Conservation (phyloP, 495 filamentous ascomycete species). For the Hypomontagnella monticulosa region DNA sequence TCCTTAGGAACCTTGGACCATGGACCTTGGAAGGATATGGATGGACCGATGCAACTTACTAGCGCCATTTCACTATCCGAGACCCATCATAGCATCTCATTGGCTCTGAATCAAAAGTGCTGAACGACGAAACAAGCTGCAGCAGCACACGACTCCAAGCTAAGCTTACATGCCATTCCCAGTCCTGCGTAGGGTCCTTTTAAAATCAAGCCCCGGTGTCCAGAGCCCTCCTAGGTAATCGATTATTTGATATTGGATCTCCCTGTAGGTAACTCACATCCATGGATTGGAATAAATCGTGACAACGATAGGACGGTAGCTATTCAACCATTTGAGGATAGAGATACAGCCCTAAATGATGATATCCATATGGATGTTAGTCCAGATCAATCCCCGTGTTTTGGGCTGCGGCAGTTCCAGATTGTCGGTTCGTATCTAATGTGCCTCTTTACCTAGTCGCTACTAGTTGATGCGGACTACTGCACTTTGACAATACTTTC, state of each 20-base stretch:
- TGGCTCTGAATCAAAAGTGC: slow-evolving; percentile 14
- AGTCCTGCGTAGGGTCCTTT: background rate
- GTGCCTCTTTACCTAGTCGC: slow-evolving; percentile 10
- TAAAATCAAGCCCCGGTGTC: background rate
- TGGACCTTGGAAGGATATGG: slow-evolving; percentile 21
- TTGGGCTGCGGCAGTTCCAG: slow-evolving; percentile 22
- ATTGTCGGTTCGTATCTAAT: slow-evolving; percentile 37
- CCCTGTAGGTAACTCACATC: slow-evolving; percentile 6
- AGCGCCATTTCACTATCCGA: slow-evolving; percentile 39
- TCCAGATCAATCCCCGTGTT: slow-evolving; percentile 16
- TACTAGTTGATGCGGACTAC: slow-evolving; percentile 24
- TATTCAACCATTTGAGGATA: background rate
- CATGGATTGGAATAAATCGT: background rate
- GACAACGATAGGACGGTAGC: slow-evolving; percentile 9
- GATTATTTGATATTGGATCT: background rate
- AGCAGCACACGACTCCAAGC: slow-evolving; percentile 21
- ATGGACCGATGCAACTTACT: slow-evolving; percentile 30
- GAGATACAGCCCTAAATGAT: slow-evolving; percentile 25
- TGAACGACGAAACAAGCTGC: slow-evolving; percentile 36
- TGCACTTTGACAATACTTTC: slow-evolving; percentile 25
- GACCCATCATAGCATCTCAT: slow-evolving; percentile 27
- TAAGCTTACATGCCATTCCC: slow-evolving; percentile 32
- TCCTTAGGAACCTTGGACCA: background rate
- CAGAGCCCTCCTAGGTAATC: slow-evolving; percentile 6
- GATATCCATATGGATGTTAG: slow-evolving; percentile 23